phyloP scores from a whole-genome alignment of 306 rosid species.

The Prunus dulcis region DNA sequence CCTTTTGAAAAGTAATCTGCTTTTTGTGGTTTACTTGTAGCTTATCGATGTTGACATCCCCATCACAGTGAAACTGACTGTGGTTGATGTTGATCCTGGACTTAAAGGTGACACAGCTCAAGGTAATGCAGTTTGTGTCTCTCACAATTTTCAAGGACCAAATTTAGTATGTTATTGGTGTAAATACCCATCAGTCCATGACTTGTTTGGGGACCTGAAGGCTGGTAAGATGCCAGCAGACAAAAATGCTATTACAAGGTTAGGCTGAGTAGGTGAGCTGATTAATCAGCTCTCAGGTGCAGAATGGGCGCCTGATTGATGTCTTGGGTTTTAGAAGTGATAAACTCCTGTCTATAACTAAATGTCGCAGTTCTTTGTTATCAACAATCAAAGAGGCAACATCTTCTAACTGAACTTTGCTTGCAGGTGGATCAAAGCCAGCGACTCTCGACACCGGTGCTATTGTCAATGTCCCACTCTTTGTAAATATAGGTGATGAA shows the following conservation, averaged over 20 bases:
- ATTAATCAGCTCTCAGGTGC: neutral
- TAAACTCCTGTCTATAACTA: neutral
- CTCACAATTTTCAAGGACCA: slow-evolving; percentile 11
- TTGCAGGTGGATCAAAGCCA: slow-evolving; percentile 87
- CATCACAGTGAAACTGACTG: slow-evolving; percentile 51
- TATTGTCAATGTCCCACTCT: slow-evolving; percentile 78
- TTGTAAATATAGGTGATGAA: slow-evolving; percentile 70
- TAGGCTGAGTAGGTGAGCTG: neutral
- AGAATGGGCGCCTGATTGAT: neutral
- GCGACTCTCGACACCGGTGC: slow-evolving; percentile 94
- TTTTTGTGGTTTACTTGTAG: slow-evolving; percentile 34
- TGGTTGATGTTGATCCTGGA: slow-evolving; percentile 80
- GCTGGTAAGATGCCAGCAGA: neutral
- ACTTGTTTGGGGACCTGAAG: neutral
- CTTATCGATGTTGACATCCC: slow-evolving; percentile 85
- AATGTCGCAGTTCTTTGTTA: neutral
- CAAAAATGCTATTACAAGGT: neutral
- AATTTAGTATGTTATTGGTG: neutral
- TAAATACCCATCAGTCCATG: slow-evolving; percentile 17
- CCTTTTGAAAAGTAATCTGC: neutral
- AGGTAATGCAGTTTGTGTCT: slow-evolving; percentile 44
- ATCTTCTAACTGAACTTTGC: slow-evolving; percentile 18
- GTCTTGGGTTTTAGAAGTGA: neutral
- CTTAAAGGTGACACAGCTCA: slow-evolving; percentile 86
- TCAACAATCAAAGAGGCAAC: neutral